These are phyloP conservation scores for Aureobasidium sp. DNA, from an alignment of 2,329 filamentous ascomycete species.

Conservation along the genomic window DNA sequence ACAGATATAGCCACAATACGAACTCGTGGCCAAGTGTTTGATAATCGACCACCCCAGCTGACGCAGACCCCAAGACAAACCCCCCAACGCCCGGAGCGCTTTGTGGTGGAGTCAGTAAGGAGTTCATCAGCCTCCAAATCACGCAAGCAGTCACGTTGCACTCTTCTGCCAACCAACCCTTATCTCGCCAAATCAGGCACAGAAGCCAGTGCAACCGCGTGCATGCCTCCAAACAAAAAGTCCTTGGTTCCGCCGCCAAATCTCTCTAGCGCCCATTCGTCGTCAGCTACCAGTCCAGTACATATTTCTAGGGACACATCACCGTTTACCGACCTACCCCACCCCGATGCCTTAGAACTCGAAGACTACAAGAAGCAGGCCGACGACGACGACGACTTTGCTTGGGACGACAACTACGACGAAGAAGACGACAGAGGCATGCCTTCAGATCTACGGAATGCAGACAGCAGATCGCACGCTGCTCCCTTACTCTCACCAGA, in stretches of 20 bases:
- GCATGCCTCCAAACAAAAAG: background rate
- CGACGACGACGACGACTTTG: slow-evolving; percentile 33
- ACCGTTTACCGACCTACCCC: slow-evolving; percentile 25
- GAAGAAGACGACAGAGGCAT: slow-evolving; percentile 33
- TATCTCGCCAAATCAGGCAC: slow-evolving; percentile 6
- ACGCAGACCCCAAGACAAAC: background rate
- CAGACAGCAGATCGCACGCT: slow-evolving; percentile 39
- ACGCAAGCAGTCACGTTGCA: slow-evolving; percentile 14
- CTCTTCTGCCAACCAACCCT: background rate
- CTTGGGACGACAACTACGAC: slow-evolving; percentile 37
- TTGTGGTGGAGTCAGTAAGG: slow-evolving; percentile 9
- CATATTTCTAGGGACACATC: slow-evolving; percentile 26
- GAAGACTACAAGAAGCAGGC: slow-evolving; percentile 13
- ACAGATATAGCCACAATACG: background rate
- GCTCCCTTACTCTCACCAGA: slow-evolving; percentile 46
- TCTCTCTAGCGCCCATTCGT: background rate
- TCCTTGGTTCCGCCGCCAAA: slow-evolving; percentile 2
- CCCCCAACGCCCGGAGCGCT: slow-evolving; percentile 3
- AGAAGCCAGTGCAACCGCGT: slow-evolving; percentile 6
- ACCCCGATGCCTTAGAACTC: slow-evolving; percentile 16
- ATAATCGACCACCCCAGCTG: background rate
- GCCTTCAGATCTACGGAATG: slow-evolving; percentile 44
- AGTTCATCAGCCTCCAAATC: slow-evolving; percentile 7
- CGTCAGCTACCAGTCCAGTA: slow-evolving; percentile 17
- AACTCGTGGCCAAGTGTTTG: background rate